A percentile compares a stretch with the other conserved stretches of the same genome.
These are phyloP conservation scores for Cladosporium sphaerospermum DNA, from an alignment of 2,329 filamentous ascomycete species.

Conservation along the genomic window DNA sequence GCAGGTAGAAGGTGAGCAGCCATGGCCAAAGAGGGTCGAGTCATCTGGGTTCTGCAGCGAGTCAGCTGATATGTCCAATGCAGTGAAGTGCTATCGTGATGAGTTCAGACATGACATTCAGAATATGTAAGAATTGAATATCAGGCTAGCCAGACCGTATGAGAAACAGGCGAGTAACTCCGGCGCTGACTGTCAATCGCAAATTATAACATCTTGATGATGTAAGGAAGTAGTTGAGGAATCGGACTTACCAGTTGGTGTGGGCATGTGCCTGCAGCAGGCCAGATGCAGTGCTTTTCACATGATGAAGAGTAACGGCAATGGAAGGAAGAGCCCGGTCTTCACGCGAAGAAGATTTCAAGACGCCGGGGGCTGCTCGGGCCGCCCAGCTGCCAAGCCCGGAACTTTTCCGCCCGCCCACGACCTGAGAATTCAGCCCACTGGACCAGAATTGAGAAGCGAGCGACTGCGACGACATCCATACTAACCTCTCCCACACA, in stretches of 20 bases:
- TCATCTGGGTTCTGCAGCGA: not conserved
- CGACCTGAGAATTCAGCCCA: too few relatives aligned
- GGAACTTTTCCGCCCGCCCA: too few relatives aligned
- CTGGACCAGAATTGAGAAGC: too few relatives aligned
- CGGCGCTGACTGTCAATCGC: conserved; percentile 85
- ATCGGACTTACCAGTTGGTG: not conserved
- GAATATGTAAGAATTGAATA: conserved; percentile 99
- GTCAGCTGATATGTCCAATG: conserved; percentile 8
- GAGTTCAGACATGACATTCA: conserved; percentile 46
- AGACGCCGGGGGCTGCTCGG: too few relatives aligned
- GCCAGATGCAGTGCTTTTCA: not conserved
- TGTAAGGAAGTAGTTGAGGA: not conserved
- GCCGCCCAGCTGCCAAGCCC: too few relatives aligned
- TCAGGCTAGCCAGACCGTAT: conserved; percentile 71
- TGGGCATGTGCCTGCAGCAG: not conserved
- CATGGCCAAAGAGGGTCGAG: not conserved
- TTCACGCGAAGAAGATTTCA: too few relatives aligned
- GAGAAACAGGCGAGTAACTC: conserved; percentile 85
- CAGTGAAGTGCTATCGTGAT: not conserved
- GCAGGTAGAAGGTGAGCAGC: not conserved
- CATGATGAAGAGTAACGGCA: not conserved
- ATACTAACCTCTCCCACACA: not conserved
- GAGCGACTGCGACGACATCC: conserved; percentile 3
- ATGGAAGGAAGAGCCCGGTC: not conserved
- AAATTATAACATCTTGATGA: conserved; percentile 88